These are phyloP conservation scores for Trichoderma gracile DNA, from an alignment of 2,329 filamentous ascomycete genomes.

Conservation along the genomic window DNA sequence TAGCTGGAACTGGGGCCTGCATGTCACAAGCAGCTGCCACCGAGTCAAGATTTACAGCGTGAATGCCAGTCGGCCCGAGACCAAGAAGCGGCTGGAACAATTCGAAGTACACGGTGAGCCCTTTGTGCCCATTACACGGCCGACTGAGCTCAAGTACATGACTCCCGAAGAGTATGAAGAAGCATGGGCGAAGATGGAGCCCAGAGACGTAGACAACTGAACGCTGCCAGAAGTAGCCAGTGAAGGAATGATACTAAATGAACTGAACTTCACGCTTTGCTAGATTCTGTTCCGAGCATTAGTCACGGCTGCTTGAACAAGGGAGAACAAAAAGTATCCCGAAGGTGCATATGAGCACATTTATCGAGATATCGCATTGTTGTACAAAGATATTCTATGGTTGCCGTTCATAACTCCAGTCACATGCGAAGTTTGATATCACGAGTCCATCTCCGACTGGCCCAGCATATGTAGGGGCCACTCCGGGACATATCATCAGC, in stretches of 20 bases:
- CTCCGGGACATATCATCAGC: too few species aligned
- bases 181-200: constrained; percentile 1
- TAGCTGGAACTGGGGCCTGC: constrained; percentile 66
- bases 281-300: too few species aligned
- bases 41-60: constrained; percentile 63
- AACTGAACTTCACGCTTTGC: not conserved
- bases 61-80: constrained; percentile 52
- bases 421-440: too few species aligned
- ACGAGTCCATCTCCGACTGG: too few species aligned
- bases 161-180: not conserved
- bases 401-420: too few species aligned
- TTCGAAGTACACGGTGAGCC: constrained; percentile 42
- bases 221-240: not conserved
- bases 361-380: too few species aligned
- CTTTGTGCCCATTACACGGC: not conserved
- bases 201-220: constrained; percentile 1
- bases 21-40: constrained; percentile 64
- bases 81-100: constrained; percentile 51
- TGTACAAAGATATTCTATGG: too few species aligned
- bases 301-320: too few species aligned
- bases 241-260: not conserved
- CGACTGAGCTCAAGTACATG: constrained; percentile 1
- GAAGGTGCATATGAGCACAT: too few species aligned
- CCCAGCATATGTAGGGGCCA: too few species aligned
- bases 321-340: too few species aligned